These are phyloP conservation scores for Somion occarium DNA, from an alignment of 1,284 basidiomycete species.

Conservation along the genomic window DNA sequence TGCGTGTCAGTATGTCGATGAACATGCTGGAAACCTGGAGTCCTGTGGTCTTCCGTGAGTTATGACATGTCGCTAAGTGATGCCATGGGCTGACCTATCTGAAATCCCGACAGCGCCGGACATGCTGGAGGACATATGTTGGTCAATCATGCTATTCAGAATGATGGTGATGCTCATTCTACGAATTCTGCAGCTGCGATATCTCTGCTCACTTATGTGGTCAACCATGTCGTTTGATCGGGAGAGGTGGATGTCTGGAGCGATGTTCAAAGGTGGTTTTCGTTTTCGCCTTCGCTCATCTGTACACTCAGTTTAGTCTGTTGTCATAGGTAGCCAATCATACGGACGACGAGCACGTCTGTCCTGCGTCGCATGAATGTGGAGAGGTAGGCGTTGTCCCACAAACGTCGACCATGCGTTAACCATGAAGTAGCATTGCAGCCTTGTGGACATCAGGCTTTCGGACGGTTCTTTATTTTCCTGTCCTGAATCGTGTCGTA, in stretches of 20 bases:
- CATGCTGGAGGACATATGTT: slow-evolving; percentile 53
- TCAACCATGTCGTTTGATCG: slow-evolving; percentile 10
- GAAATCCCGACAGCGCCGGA: slow-evolving; percentile 40
- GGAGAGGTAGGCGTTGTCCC: slow-evolving; percentile 36
- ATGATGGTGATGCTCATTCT: background rate
- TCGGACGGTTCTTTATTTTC: slow-evolving; percentile 30
- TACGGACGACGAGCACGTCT: slow-evolving; percentile 43
- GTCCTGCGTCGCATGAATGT: slow-evolving; percentile 53
- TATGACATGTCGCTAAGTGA: background rate
- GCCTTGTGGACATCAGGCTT: slow-evolving; percentile 30
- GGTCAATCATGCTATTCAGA: slow-evolving; percentile 9
- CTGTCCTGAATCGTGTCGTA: slow-evolving; percentile 39
- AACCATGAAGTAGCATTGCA: slow-evolving; percentile 38
- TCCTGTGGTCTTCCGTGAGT: slow-evolving; percentile 43
- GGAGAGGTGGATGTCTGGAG: slow-evolving; percentile 13
- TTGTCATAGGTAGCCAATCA: slow-evolving; percentile 38
- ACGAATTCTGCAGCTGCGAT: slow-evolving; percentile 7
- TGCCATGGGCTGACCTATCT: background rate
- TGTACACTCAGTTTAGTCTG: background rate
- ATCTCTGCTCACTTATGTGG: slow-evolving; percentile 15
- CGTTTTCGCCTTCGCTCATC: background rate
- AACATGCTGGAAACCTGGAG: slow-evolving; percentile 23
- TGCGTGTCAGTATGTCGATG: slow-evolving; percentile 39
- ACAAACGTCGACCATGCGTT: background rate
- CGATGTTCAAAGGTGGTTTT: slow-evolving; percentile 43